These are phyloP conservation scores for Geranomyces variabilis DNA, from an alignment of 192 early-diverging fungal species.

Conservation along the genomic window DNA sequence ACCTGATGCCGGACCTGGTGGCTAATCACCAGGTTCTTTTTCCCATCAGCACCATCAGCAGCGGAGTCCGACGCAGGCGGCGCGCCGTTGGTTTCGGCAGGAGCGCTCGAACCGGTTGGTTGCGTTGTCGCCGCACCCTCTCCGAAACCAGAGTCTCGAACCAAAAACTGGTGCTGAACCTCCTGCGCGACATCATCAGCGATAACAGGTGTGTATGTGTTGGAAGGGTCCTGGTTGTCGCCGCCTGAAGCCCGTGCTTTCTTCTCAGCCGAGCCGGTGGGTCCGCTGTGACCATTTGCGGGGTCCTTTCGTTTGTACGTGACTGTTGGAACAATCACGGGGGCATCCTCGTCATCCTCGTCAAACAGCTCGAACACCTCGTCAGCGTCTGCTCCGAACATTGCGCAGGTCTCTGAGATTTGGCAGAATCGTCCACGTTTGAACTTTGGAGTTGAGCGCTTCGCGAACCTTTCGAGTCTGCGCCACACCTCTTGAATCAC, in stretches of 20 bases:
- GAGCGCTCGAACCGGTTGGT: neutral
- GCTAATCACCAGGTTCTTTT: conserved; percentile 21
- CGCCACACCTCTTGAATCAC: no score
- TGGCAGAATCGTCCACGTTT: no score
- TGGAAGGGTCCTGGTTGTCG: neutral
- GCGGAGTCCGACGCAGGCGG: conserved; percentile 21
- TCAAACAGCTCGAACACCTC: conserved; percentile 31
- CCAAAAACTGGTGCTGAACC: conserved; percentile 27
- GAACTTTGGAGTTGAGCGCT: no score
- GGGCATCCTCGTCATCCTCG: conserved; percentile 20
- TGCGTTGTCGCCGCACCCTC: neutral
- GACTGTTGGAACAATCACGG: conserved; percentile 13
- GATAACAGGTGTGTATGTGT: conserved; percentile 16
- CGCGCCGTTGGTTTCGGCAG: neutral
- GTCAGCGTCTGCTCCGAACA: conserved; percentile 18
- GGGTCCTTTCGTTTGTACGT: conserved; percentile 22
- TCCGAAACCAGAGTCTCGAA: neutral
- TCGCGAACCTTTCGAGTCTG: no score
- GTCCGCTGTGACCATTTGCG: neutral
- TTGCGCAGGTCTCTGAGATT: neutral
- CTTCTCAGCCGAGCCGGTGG: conserved; percentile 8
- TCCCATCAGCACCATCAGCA: neutral
- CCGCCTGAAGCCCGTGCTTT: neutral
- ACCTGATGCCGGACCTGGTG: conserved; percentile 91
- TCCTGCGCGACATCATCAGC: conserved; percentile 26